Conservation (phyloP, 768 basidiomycete genomes). For the Kwoniella sp. region DNA sequence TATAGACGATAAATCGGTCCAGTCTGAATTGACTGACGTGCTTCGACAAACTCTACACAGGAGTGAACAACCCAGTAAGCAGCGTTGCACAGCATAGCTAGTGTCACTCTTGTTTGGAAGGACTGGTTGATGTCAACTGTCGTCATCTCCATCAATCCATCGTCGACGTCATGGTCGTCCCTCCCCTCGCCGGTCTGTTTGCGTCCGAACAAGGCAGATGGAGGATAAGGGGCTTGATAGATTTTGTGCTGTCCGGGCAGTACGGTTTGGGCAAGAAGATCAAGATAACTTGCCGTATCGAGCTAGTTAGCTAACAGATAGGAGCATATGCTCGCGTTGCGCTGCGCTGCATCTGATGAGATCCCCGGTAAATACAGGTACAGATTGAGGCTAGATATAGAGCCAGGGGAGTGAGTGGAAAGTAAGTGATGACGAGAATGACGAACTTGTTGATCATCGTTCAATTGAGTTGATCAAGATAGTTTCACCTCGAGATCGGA, state of each 20-base stretch:
- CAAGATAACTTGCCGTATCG: neutral
- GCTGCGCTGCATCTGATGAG: too few species aligned
- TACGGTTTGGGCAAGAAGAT: neutral
- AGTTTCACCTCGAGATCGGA: neutral
- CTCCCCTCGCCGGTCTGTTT: neutral
- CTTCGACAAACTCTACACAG: neutral
- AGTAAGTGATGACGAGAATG: neutral
- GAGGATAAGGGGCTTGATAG: too few species aligned
- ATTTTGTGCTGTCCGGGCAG: neutral
- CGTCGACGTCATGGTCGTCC: neutral
- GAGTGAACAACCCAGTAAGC: slow-evolving; percentile 45
- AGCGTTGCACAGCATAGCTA: too few species aligned
- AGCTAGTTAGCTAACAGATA: neutral
- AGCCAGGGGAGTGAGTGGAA: neutral
- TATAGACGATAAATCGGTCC: slow-evolving; percentile 18
- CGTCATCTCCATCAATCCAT: slow-evolving; percentile 3
- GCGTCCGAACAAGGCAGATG: neutral
- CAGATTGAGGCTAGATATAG: too few species aligned
- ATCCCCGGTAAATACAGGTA: too few species aligned
- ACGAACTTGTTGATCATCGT: slow-evolving; percentile 1
- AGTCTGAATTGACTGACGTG: neutral
- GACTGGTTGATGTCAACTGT: slow-evolving; percentile 1
- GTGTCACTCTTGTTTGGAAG: slow-evolving; percentile 1
- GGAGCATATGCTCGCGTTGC: neutral
- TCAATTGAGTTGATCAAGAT: neutral